Evolutionary conservation across 805 yeast genomes (phyloP), one percentile per base, ranked within the genome.

Genomic region (Millerozyma acaciae): DNA sequence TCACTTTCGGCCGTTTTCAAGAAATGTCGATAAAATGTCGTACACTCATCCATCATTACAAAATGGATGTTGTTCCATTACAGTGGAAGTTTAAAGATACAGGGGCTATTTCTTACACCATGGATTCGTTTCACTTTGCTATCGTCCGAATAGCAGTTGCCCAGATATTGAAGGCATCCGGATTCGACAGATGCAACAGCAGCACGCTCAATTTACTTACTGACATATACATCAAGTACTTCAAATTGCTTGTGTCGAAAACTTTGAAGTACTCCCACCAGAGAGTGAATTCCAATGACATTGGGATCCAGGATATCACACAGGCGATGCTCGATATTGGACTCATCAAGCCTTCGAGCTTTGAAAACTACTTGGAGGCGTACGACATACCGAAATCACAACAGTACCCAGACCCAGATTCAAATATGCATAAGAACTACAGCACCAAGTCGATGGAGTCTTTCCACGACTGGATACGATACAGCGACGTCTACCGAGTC

Each of bases 161-260:
- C 1, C 80, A 81, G 58, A 62, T 81, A 4, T 68, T 90, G 33
- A 78, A 86, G 40, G 78, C 93, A 0, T 75, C 79, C 19, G 98
- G 98, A 0, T 86, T 88, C 48, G 96, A 86, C 40, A 72, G 78
- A 46, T 78, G 89, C 42, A 69, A 78, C 32, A 84, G 90, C 6
- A 66, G 76, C 6, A 74, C 83, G 1, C 65, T 90, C 7, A 89
- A 87, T 49, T 70, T 79, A 2, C 45, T 88, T n/a, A 80, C 95
- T 0, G 96, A 88, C 48, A 50, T 90, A 2, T 78, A 82, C 51
- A 61, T 84, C 12, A 71, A 82, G 37, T 81, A 79, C 51, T 56
- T 90, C 27, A 62, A 64, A 30, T 58, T 78, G 12, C 50, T 90
- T 14, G 56, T 78, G 2, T 44, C 58, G 8, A 76, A 76, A 31